Evolutionary conservation across 1,284 basidiomycete species (phyloP), one percentile per base, ranked within the genome.

Genomic region (Cryptococcus floricola): DNA sequence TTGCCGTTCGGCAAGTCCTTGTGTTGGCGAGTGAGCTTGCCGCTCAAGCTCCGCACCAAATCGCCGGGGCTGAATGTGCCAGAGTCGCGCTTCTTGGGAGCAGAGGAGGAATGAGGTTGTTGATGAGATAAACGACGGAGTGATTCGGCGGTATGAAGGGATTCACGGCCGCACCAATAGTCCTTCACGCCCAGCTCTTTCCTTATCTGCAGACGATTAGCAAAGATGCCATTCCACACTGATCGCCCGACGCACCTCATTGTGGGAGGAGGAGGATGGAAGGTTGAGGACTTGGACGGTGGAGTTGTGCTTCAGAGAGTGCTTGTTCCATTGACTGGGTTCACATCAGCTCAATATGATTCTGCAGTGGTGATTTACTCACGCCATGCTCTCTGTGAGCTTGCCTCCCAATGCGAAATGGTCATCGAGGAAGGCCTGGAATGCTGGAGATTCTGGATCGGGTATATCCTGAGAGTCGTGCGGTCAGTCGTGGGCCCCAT

Each of bases 141-240:
- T 10, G 52, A 44, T 39, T 59, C 54, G 37, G 53, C 53, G 14
- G 60, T 56, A 49, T 67, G 65, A 6, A 43, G 56, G 10, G 65
- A 65, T 47, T 45, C 37, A 6, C 70, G 58, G 12, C 69, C 70
- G 51, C 69, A 71, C 70, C 70, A 73, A 50, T 61, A 68, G 18
- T 71, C 70, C 45, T 60, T 66, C 18, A 71, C 62, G 10, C 61
- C 61, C 9, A 73, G 54, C 10, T 51, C 34, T 48, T 68, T 68
- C 28, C 64, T 61, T n/a, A 64, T 56, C 70, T 72, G 52, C 18
- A 28, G 39, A 34, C 23, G 9, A 23, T 28, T 16, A 16, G 27
- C 10, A 7, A 19, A 6, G 9, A 12, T 19, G 31, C 39, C 19
- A 23, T 2, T 34, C 8, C 5, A 25, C 38, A 16, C 18, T 31